A percentile compares a stretch with the other conserved stretches of the same genome.
phyloP scores from a whole-genome alignment of 1,139 yeast genomes.

The Hanseniaspora gamundiae region DNA sequence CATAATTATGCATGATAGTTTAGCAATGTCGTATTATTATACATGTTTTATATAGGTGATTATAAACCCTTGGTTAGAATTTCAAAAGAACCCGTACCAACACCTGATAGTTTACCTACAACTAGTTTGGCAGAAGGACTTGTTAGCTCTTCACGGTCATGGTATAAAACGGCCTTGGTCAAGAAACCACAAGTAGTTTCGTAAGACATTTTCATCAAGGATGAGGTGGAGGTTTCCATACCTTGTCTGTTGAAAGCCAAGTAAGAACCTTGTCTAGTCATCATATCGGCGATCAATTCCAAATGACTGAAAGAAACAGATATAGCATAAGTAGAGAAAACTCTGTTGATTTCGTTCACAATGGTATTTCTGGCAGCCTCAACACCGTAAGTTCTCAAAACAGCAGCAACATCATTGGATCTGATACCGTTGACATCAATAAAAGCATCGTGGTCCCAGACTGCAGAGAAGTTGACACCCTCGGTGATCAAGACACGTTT shows the following conservation, averaged over 20 bases:
- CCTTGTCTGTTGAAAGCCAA: constrained; percentile 97
- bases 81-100: constrained; percentile 96
- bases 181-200: constrained; percentile 97
- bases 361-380: constrained; percentile 98
- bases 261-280: constrained; percentile 97
- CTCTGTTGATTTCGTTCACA: constrained; percentile 90
- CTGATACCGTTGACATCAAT: constrained; percentile 78
- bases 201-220: constrained; percentile 97
- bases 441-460: constrained; percentile 97
- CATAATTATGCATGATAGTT: no score
- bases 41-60: neutral
- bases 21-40: no score
- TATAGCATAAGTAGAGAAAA: constrained; percentile 93
- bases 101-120: constrained; percentile 78
- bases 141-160: constrained; percentile 78
- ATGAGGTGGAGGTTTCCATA: constrained; percentile 87
- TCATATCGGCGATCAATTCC: constrained; percentile 95
- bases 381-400: constrained; percentile 86
- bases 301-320: constrained; percentile 87
- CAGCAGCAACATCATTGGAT: constrained; percentile 89
- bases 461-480: constrained; percentile 93
- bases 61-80: constrained; percentile 52
- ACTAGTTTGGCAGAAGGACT: constrained; percentile 95
- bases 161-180: constrained; percentile 90
- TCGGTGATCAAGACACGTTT: constrained; percentile 80